phyloP scores from a whole-genome alignment of 371 early-diverging fungal genomes.

The Parasitella parasitica region DNA sequence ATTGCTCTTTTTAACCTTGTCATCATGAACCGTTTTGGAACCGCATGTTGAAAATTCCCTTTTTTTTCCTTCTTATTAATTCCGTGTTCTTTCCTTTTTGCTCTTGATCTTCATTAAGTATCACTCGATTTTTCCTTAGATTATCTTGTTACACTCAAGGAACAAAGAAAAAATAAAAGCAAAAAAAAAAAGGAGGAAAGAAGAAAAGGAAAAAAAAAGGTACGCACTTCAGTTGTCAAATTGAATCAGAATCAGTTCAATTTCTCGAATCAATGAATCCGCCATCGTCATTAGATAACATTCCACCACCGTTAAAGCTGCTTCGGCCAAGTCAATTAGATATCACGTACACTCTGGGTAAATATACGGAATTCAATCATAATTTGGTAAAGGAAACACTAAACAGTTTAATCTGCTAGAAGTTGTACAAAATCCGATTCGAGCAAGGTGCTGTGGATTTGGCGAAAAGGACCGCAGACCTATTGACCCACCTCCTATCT shows the following conservation, averaged over 20 bases:
- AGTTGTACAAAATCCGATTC: constrained; percentile 56
- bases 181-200: too few relatives aligned
- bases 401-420: not conserved
- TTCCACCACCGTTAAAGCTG: constrained; percentile 16
- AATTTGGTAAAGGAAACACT: not conserved
- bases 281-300: not conserved
- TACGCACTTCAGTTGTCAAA: not conserved
- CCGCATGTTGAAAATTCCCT: not conserved
- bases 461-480: constrained; percentile 36
- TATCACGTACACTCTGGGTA: constrained; percentile 7
- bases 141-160: too few relatives aligned
- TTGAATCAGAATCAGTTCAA: not conserved
- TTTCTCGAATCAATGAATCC: not conserved
- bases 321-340: constrained; percentile 6
- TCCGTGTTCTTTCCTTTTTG: not conserved
- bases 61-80: not conserved
- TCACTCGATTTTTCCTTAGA: too few relatives aligned
- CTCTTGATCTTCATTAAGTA: too few relatives aligned
- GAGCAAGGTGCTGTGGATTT: constrained; percentile 63
- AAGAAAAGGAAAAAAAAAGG: not conserved
- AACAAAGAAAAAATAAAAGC: too few relatives aligned
- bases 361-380: not conserved
- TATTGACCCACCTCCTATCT: constrained; percentile 36
- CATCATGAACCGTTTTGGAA: not conserved
- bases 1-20: not conserved